Evolutionary conservation across 176 grass and related monocot species (phyloP).

Genomic region (Zizania latifolia): DNA sequence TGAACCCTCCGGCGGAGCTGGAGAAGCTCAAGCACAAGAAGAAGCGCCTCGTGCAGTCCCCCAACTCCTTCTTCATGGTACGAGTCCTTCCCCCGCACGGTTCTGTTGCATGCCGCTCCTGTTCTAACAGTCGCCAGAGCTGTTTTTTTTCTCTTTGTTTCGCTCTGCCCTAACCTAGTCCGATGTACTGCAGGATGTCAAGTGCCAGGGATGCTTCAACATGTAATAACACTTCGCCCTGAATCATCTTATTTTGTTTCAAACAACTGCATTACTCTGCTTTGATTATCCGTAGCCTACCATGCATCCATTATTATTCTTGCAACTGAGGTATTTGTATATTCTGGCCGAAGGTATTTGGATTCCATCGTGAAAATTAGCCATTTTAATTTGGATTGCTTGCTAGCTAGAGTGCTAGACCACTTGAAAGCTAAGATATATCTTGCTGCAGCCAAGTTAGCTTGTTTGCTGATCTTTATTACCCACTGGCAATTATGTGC

Average conservation of each 20-base stretch:
- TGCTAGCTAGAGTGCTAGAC: background rate
- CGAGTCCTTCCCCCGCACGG: too few relatives aligned
- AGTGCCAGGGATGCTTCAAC: conserved; percentile 78
- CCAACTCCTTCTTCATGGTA: conserved; percentile 90
- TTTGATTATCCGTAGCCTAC: background rate
- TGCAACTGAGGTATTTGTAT: background rate
- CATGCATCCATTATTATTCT: background rate
- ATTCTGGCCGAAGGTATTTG: background rate
- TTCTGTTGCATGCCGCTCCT: too few relatives aligned
- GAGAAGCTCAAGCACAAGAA: conserved; percentile 93
- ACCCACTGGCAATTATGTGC: background rate
- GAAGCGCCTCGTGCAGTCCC: conserved; percentile 87
- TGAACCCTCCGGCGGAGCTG: conserved; percentile 72
- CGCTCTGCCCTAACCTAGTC: background rate
- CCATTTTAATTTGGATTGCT: background rate
- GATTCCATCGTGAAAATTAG: background rate
- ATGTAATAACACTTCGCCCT: conserved; percentile 28
- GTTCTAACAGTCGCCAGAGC: background rate
- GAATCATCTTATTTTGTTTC: background rate
- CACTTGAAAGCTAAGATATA: background rate
- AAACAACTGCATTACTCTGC: background rate
- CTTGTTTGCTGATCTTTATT: background rate
- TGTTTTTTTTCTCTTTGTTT: background rate
- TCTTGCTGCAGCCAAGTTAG: background rate
- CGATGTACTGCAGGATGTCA: conserved; percentile 50